phyloP scores from a whole-genome alignment of 179 eudicot species.

The Patellifolia procumbens region DNA sequence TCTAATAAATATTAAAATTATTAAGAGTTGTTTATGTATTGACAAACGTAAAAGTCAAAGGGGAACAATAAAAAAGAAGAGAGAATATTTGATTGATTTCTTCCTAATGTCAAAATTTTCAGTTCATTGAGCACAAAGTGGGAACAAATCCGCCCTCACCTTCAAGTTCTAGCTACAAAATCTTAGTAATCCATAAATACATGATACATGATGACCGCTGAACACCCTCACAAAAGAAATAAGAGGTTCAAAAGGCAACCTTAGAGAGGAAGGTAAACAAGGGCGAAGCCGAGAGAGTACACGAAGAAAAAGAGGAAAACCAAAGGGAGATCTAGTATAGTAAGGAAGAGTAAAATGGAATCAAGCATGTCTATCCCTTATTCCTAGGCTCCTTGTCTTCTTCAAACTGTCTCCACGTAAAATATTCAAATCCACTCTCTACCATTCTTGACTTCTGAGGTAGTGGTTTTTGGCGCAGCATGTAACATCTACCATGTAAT shows the following conservation, averaged over 20 bases:
- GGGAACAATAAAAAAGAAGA: too few species aligned
- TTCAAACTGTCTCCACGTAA: not conserved
- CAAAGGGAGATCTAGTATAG: not conserved
- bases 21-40: too few species aligned
- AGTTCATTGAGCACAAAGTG: not conserved
- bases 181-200: not conserved
- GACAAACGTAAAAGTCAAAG: too few species aligned
- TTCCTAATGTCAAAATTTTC: not conserved
- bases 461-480: not conserved
- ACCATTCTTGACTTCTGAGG: not conserved
- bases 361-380: not conserved
- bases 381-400: not conserved
- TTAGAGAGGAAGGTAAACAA: not conserved
- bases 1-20: too few species aligned
- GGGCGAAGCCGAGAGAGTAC: not conserved
- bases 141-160: not conserved
- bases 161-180: not conserved
- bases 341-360: not conserved
- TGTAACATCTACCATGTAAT: not conserved
- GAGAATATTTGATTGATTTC: too few species aligned
- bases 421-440: not conserved
- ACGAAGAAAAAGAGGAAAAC: not conserved
- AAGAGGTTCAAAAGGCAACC: not conserved
- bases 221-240: not conserved
- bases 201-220: not conserved